Evolutionary conservation across 202 grass and related monocot species (phyloP).

Genomic region (Hordeum pubiflorum): DNA sequence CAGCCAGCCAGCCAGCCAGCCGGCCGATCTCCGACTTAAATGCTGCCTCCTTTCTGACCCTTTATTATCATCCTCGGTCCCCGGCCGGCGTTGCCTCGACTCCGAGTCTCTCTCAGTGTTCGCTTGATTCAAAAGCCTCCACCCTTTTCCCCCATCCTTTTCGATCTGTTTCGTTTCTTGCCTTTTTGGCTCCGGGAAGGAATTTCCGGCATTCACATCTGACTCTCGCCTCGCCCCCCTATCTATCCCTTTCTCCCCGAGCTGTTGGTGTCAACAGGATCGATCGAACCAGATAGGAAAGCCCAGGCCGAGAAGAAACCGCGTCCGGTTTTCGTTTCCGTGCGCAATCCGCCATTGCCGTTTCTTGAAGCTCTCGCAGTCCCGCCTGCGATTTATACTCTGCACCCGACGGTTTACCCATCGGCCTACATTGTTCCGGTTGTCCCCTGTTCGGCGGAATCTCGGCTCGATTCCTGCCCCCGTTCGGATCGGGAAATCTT

Average conservation of each 20-base stretch:
- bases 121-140: too few relatives aligned
- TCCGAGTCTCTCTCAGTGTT: background rate
- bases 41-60: background rate
- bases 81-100: background rate
- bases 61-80: too few relatives aligned
- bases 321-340: background rate
- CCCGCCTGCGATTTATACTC: background rate
- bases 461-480: background rate
- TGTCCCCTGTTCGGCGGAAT: background rate
- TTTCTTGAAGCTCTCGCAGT: background rate
- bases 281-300: background rate
- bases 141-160: background rate
- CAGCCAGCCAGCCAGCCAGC: too few relatives aligned
- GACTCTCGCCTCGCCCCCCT: background rate
- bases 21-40: background rate
- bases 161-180: background rate
- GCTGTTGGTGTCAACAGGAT: conserved; percentile 22
- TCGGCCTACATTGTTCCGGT: background rate
- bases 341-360: background rate
- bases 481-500: background rate
- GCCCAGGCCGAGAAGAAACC: background rate
- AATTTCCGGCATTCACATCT: conserved; percentile 8
- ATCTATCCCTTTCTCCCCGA: background rate
- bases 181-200: background rate
- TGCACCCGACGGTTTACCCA: background rate